These are phyloP conservation scores for Phaffia australis DNA, from an alignment of 768 basidiomycete species.

Conservation along the genomic window DNA sequence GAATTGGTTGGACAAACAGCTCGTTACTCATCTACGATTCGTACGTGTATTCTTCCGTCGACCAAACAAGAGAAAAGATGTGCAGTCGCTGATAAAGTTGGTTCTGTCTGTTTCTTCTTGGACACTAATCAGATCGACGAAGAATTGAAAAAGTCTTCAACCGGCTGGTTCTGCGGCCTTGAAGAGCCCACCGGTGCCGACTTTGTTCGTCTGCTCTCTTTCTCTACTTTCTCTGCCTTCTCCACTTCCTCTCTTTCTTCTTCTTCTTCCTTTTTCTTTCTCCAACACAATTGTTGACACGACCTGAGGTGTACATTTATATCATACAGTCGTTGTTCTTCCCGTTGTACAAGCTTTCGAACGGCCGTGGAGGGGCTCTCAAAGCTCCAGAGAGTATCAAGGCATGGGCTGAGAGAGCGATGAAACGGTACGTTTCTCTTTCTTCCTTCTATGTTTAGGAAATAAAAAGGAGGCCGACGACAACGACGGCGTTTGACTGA, in stretches of 20 bases:
- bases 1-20: conserved; percentile 23
- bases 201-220: conserved; percentile 9
- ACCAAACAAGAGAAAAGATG: background rate
- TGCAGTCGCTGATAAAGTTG: background rate
- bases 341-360: conserved; percentile 11
- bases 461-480: background rate
- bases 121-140: conserved; percentile 17
- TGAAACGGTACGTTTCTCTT: conserved; percentile 6
- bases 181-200: conserved; percentile 19
- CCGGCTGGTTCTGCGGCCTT: conserved; percentile 16
- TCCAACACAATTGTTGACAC: no score
- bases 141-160: conserved; percentile 8
- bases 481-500: background rate
- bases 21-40: conserved; percentile 16
- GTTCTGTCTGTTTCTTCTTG: background rate
- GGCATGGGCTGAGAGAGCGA: conserved; percentile 7
- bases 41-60: background rate
- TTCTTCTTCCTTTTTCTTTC: background rate
- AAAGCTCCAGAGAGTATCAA: conserved; percentile 11
- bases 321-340: conserved; percentile 13
- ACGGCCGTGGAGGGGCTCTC: conserved; percentile 11
- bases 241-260: background rate
- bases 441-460: background rate
- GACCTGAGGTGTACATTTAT: background rate
- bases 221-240: background rate